phyloP scores from a whole-genome alignment of 75 land plant species.

The Azolla pinnata region DNA sequence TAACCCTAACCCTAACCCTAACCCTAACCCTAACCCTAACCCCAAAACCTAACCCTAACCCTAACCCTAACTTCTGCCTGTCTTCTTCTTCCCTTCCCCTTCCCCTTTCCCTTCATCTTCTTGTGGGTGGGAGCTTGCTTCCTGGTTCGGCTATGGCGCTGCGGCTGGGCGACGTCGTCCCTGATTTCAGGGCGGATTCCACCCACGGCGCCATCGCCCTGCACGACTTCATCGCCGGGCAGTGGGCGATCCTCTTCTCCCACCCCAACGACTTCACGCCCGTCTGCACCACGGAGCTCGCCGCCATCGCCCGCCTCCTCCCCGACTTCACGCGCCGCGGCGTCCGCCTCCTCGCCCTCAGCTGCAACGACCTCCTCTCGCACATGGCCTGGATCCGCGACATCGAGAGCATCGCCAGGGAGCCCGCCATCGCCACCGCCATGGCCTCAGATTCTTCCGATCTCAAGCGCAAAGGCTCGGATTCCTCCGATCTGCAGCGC shows the following conservation, averaged over 20 bases:
- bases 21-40: no score
- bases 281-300: conserved; percentile 48
- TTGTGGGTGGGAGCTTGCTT: no score
- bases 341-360: conserved; percentile 40
- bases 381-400: conserved; percentile 38
- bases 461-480: no score
- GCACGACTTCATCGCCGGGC: conserved; percentile 26
- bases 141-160: conserved; percentile 29
- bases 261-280: conserved; percentile 54
- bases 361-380: conserved; percentile 42
- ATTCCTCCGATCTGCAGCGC: no score
- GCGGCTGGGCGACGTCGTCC: conserved; percentile 36
- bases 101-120: no score
- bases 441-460: no score
- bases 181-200: conserved; percentile 40
- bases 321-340: conserved; percentile 43
- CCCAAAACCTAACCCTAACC: no score
- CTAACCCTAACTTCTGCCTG: no score
- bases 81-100: no score
- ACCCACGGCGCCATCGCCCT: conserved; percentile 27
- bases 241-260: conserved; percentile 44
- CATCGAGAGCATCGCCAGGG: conserved; percentile 28
- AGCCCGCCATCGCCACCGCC: background rate
- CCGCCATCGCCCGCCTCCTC: conserved; percentile 21
- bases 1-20: no score